Percentiles rank a stretch among this genome's conserved stretches.
phyloP scores from a whole-genome alignment of 192 early-diverging fungal species.

The Entrophospora sp. region DNA sequence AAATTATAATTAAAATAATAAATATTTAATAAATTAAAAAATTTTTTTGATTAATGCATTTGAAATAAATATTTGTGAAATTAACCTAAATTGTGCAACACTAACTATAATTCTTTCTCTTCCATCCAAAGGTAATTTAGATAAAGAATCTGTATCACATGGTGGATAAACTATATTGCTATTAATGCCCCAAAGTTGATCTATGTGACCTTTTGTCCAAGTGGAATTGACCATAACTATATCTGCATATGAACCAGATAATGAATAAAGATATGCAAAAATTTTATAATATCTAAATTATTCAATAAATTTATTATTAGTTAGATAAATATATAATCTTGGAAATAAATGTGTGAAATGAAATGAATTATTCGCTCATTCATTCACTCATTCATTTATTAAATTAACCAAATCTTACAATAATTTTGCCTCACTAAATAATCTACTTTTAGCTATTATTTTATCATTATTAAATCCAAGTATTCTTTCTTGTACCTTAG shows the following conservation, averaged over 20 bases:
- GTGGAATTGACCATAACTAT: conserved; percentile 91
- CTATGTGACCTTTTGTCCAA: conserved; percentile 91
- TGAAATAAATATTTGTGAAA: neutral
- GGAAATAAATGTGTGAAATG: too few species aligned
- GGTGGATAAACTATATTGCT: conserved; percentile 85
- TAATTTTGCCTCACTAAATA: conserved; percentile 55
- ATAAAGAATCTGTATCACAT: conserved; percentile 71
- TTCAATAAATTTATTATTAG: too few species aligned
- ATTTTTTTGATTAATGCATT: neutral
- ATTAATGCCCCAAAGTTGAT: conserved; percentile 66
- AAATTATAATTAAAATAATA: too few species aligned
- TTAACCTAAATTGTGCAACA: conserved; percentile 83
- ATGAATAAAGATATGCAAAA: conserved; percentile 73
- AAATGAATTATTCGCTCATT: too few species aligned
- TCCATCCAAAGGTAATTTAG: conserved; percentile 37
- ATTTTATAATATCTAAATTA: conserved; percentile 66
- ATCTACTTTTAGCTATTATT: conserved; percentile 41
- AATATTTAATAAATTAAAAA: neutral
- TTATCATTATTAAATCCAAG: conserved; percentile 58
- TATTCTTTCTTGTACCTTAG: conserved; percentile 53
- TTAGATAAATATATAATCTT: too few species aligned
- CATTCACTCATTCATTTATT: too few species aligned
- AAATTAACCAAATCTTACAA: conserved; percentile 30
- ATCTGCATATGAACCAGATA: conserved; percentile 70
- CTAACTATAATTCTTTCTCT: conserved; percentile 66